Evolutionary conservation across 176 grass and related monocot genomes (phyloP).

Genomic region (Aechmea fasciata): DNA sequence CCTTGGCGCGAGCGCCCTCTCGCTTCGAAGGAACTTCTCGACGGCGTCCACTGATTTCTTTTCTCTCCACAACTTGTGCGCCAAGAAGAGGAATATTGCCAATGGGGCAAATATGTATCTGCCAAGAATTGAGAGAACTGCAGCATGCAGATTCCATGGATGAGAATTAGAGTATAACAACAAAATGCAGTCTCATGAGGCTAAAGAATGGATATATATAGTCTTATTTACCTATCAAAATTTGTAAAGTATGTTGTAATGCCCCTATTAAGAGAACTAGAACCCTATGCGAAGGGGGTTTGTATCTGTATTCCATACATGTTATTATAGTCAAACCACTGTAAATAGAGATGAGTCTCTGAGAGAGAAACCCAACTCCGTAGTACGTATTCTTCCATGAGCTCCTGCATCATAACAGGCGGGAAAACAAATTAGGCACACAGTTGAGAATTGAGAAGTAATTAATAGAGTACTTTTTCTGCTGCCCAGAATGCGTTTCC

Average conservation of each 20-base stretch:
- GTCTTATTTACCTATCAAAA: neutral
- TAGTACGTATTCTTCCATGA: too few relatives aligned
- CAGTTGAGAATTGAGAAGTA: too few relatives aligned
- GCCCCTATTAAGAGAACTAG: neutral
- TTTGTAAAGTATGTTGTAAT: neutral
- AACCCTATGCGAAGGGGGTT: neutral
- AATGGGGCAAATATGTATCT: constrained; percentile 15
- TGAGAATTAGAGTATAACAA: neutral
- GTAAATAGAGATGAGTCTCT: too few relatives aligned
- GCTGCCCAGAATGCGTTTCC: too few relatives aligned
- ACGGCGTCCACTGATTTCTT: constrained; percentile 17
- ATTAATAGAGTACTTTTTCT: too few relatives aligned
- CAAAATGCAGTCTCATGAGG: neutral
- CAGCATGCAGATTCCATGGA: neutral
- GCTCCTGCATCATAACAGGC: too few relatives aligned
- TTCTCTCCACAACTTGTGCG: constrained; percentile 29
- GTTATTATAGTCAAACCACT: too few relatives aligned
- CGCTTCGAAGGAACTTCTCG: constrained; percentile 28
- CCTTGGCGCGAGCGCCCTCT: constrained; percentile 8
- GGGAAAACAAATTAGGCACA: too few relatives aligned
- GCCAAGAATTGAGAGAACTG: neutral
- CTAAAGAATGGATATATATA: neutral
- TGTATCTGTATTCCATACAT: neutral
- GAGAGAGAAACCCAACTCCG: too few relatives aligned
- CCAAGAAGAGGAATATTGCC: constrained; percentile 17